Percentiles rank a stretch among this genome's conserved stretches.
Evolutionary conservation across 805 yeast genomes (phyloP).

Genomic region (Candida xyloterini): DNA sequence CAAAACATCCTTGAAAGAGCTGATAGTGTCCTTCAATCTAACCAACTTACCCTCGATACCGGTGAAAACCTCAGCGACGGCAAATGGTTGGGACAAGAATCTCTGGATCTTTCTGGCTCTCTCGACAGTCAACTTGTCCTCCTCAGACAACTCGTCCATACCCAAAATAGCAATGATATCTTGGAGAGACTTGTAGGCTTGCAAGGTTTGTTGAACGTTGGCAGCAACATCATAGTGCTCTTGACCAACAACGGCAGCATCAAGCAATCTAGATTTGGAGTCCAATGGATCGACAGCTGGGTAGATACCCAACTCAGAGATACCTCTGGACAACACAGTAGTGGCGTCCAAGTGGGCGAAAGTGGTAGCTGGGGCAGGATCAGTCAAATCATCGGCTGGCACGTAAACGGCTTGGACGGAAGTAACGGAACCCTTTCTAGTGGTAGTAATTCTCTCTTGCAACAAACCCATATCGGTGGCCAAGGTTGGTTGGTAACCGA

Average conservation of each 20-base stretch:
- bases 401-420: slow-evolving; percentile 99
- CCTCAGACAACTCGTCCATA: slow-evolving; percentile 99
- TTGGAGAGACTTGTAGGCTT: slow-evolving; percentile 99
- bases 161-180: slow-evolving; percentile 99
- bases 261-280: slow-evolving; percentile 98
- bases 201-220: slow-evolving; percentile 95
- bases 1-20: slow-evolving; percentile 94
- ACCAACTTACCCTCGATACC: slow-evolving; percentile 99
- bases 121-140: slow-evolving; percentile 98
- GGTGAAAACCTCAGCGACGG: slow-evolving; percentile 99
- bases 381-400: slow-evolving; percentile 99
- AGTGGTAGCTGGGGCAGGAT: slow-evolving; percentile 99
- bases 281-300: slow-evolving; percentile 99
- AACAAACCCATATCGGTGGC: slow-evolving; percentile 99
- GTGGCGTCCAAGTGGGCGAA: slow-evolving; percentile 99
- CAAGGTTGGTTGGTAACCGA: slow-evolving; percentile 99
- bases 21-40: slow-evolving; percentile 90
- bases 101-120: slow-evolving; percentile 99
- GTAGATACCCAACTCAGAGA: slow-evolving; percentile 99
- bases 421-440: slow-evolving; percentile 99
- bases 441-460: slow-evolving; percentile 99
- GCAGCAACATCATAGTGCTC: slow-evolving; percentile 98
- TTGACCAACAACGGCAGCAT: slow-evolving; percentile 95
- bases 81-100: slow-evolving; percentile 99
- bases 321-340: slow-evolving; percentile 99